Evolutionary conservation across 768 basidiomycete species (phyloP), one percentile per base, ranked within the genome.

Genomic region (Amanita fuliginea): DNA sequence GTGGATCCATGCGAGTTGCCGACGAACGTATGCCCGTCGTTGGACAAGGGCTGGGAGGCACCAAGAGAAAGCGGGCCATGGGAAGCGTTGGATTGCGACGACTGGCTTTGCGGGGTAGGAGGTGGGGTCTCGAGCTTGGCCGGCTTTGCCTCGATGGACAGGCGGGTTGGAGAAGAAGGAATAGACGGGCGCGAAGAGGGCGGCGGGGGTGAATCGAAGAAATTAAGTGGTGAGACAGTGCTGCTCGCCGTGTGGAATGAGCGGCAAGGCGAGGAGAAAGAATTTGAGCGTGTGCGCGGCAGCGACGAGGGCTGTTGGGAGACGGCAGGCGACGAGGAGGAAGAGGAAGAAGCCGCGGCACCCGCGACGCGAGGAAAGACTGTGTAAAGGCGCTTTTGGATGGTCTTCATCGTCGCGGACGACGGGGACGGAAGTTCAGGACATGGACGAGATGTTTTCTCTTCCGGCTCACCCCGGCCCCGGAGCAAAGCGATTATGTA

Each of bases 301-400:
- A 63, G 58, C 11, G 36, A 54, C 18, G 59, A 46, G 6, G 54
- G 56, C 28, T 51, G 45, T 33, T 62, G 54, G 7, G 63, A 22
- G 10, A 33, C 18, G 11, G 21, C 8, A 4, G 45, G 24, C 7
- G 47, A 14, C 21, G 35, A 30, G 3, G 49, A 43, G 14, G 50
- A 40, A 6, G 41, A 6, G 13, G 48, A 32, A 10, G 48, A 1
- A 0, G 49, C 6, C 13, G 49, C 33, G 0, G 49, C 22, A 6
- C 41, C 41, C 16, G 39, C 28, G 16, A 51, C 61, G 43, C 71
- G 71, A 35, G 69, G 26, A 46, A 71, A 56, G 40, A 67, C 73
- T 16, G 66, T 68, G 55, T 68, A 74, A 37, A 78, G 61, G n/a
- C 75, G 71, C 56, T 76, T 78, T 54, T 72, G 72, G 21, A 76